phyloP scores from a whole-genome alignment of 257 asterid species.

The Buddleja alternifolia region DNA sequence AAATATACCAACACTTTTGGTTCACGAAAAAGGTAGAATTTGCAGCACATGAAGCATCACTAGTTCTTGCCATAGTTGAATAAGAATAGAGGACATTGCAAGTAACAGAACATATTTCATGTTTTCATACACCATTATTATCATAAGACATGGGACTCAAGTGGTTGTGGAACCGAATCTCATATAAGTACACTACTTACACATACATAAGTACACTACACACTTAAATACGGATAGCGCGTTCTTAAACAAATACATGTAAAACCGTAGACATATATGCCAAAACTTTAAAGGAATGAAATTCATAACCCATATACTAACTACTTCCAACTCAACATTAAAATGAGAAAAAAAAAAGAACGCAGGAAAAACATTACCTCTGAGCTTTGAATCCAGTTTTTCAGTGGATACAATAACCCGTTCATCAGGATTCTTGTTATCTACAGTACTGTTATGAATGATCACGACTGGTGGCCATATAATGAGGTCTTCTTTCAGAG shows the following conservation, averaged over 20 bases:
- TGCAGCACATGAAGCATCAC: too few relatives aligned
- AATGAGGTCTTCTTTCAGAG: conserved; percentile 63
- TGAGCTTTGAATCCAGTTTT: conserved; percentile 53
- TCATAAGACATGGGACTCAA: too few relatives aligned
- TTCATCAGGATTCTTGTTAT: conserved; percentile 41
- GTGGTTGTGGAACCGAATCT: too few relatives aligned
- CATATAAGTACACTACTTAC: neutral
- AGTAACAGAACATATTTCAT: too few relatives aligned
- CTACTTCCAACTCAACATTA: neutral
- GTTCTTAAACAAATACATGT: neutral
- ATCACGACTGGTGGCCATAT: conserved; percentile 78
- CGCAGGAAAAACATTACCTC: conserved; percentile 42
- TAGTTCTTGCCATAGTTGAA: too few relatives aligned
- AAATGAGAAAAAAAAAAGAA: conserved; percentile 14
- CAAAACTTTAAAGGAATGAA: neutral
- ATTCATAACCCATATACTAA: neutral
- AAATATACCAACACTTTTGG: too few relatives aligned
- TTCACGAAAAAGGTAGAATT: too few relatives aligned
- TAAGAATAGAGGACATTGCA: too few relatives aligned
- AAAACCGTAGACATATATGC: neutral
- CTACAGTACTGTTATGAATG: conserved; percentile 56
- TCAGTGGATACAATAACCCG: conserved; percentile 57
- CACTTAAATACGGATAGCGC: neutral
- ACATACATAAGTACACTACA: neutral
- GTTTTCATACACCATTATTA: too few relatives aligned